Evolutionary conservation across 2,329 filamentous ascomycete genomes (phyloP).

Genomic region (Verticillium albo-atrum): DNA sequence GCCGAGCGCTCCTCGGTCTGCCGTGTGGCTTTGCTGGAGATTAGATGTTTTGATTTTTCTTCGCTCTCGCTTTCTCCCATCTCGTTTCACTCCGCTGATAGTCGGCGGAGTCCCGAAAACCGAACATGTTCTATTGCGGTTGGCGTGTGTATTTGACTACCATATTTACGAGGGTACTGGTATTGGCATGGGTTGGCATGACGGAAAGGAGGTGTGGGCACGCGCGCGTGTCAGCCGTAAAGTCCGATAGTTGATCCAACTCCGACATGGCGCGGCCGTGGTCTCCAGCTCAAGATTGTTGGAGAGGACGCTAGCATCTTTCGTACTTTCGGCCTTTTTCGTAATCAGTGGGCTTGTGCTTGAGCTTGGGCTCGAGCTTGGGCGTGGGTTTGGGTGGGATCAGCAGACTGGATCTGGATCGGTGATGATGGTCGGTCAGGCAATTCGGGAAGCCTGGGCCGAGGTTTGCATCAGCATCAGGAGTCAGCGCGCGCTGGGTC

Average conservation of each 20-base stretch:
- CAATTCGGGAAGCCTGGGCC: not conserved
- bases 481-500: too few species aligned
- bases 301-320: not conserved
- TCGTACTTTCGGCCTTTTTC: not conserved
- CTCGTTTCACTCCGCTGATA: not conserved
- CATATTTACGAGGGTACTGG: not conserved
- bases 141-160: not conserved
- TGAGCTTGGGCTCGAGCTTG: too few species aligned
- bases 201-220: not conserved
- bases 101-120: not conserved
- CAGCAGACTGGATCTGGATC: not conserved
- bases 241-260: not conserved
- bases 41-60: not conserved
- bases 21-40: not conserved
- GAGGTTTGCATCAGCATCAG: not conserved
- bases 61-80: not conserved
- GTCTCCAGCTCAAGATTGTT: not conserved
- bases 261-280: not conserved
- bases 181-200: not conserved
- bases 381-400: not conserved
- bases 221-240: not conserved
- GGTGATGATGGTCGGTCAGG: not conserved
- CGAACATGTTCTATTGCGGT: not conserved
- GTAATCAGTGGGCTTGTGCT: not conserved
- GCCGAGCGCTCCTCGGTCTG: not conserved